Percentiles rank a stretch among this genome's conserved stretches.
Conservation (phyloP, 768 basidiomycete genomes). For the Tremella fuciformis region DNA sequence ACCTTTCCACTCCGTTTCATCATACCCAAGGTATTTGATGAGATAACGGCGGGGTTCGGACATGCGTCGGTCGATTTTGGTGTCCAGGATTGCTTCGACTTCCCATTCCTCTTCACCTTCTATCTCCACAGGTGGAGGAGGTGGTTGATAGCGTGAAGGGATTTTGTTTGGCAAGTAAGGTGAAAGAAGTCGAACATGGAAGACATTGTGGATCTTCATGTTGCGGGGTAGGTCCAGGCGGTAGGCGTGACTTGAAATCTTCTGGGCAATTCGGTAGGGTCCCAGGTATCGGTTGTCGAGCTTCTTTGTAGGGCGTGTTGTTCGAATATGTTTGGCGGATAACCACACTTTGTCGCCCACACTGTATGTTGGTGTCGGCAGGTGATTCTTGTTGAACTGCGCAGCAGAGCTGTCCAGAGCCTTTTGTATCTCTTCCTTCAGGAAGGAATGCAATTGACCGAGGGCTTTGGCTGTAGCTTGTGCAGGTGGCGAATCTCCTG, state of each 20-base stretch:
- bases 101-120: too few species aligned
- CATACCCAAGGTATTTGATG: background rate
- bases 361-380: constrained; percentile 20
- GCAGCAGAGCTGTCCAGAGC: constrained; percentile 47
- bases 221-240: constrained; percentile 17
- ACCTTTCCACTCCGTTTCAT: background rate
- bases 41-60: constrained; percentile 1
- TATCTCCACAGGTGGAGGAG: constrained; percentile 13
- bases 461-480: background rate
- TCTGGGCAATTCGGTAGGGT: constrained; percentile 22
- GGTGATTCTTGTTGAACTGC: constrained; percentile 26
- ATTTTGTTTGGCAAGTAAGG: constrained; percentile 2
- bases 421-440: constrained; percentile 6
- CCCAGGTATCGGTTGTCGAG: constrained; percentile 30
- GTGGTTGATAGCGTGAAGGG: background rate
- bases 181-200: constrained; percentile 21
- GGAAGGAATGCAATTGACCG: constrained; percentile 7
- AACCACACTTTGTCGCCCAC: too few species aligned
- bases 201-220: constrained; percentile 21
- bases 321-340: constrained; percentile 25
- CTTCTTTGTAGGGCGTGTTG: constrained; percentile 28
- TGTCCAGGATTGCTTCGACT: constrained; percentile 7
- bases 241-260: constrained; percentile 17
- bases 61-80: background rate
- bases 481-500: background rate